A percentile compares a stretch with the other conserved stretches of the same genome.
phyloP scores from a whole-genome alignment of 306 rosid species.

The Castanopsis chinensis region DNA sequence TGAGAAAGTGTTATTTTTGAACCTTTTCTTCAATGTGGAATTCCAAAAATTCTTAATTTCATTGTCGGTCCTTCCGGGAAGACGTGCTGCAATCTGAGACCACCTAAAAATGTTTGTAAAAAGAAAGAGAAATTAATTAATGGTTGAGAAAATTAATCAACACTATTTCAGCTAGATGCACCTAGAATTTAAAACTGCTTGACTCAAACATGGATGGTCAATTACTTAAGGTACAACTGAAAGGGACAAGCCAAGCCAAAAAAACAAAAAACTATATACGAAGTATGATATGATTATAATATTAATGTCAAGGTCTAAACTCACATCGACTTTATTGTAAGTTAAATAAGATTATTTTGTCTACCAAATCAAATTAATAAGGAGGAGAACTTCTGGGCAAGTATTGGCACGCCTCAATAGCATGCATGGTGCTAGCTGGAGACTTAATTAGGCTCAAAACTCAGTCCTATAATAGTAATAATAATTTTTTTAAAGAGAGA shows the following conservation, averaged over 20 bases:
- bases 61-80: conserved; percentile 93
- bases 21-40: conserved; percentile 71
- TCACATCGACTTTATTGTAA: background rate
- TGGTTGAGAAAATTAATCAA: background rate
- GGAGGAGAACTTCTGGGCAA: background rate
- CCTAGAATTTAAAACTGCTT: no score
- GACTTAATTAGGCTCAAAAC: no score
- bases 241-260: background rate
- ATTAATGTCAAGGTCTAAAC: background rate
- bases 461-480: background rate
- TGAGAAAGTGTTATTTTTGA: conserved; percentile 39
- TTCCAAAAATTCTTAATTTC: conserved; percentile 98
- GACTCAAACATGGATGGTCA: background rate
- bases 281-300: background rate
- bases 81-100: conserved; percentile 97
- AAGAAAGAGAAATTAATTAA: background rate
- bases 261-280: no score
- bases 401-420: background rate
- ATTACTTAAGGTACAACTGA: background rate
- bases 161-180: no score
- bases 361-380: background rate
- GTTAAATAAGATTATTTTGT: background rate
- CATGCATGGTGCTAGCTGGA: background rate
- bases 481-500: background rate
- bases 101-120: conserved; percentile 44